A percentile compares a stretch with the other conserved stretches of the same genome.
Conservation (phyloP, 2,329 filamentous ascomycete genomes). For the Claviceps africana region DNA sequence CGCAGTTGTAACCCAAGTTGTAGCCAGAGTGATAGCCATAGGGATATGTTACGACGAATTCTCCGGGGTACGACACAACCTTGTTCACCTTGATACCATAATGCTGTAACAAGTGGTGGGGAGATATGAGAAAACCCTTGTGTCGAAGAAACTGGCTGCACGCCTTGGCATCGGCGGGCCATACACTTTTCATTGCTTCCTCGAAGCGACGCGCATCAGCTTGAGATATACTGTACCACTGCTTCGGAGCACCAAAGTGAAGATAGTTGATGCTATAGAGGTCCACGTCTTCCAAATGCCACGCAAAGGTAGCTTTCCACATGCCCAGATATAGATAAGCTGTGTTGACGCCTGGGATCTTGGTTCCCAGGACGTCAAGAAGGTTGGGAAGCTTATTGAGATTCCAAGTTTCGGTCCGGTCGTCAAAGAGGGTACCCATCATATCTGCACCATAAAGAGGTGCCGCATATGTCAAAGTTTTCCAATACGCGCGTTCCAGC, state of each 20-base stretch:
- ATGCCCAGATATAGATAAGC: conserved; percentile 96
- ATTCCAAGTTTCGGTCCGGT: conserved; percentile 76
- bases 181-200: conserved; percentile 85
- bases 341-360: conserved; percentile 94
- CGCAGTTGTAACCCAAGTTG: conserved; percentile 96
- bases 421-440: conserved; percentile 87
- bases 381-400: conserved; percentile 88
- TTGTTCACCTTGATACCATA: conserved; percentile 96
- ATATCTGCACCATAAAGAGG: conserved; percentile 95
- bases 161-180: conserved; percentile 87
- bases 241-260: conserved; percentile 94
- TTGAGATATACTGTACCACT: conserved; percentile 99
- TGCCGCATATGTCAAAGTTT: conserved; percentile 85
- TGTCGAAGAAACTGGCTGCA: conserved; percentile 94
- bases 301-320: conserved; percentile 99
- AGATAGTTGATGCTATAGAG: conserved; percentile 99
- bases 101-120: conserved; percentile 69
- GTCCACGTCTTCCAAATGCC: conserved; percentile 97
- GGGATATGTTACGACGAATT: conserved; percentile 96
- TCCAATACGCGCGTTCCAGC: conserved; percentile 92
- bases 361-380: conserved; percentile 84
- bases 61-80: conserved; percentile 85
- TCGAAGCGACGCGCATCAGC: conserved; percentile 88
- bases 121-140: conserved; percentile 94
- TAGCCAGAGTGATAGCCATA: conserved; percentile 98